phyloP scores from a whole-genome alignment of 352 stramenopile genomes.

The Saprolegnia parasitica region DNA sequence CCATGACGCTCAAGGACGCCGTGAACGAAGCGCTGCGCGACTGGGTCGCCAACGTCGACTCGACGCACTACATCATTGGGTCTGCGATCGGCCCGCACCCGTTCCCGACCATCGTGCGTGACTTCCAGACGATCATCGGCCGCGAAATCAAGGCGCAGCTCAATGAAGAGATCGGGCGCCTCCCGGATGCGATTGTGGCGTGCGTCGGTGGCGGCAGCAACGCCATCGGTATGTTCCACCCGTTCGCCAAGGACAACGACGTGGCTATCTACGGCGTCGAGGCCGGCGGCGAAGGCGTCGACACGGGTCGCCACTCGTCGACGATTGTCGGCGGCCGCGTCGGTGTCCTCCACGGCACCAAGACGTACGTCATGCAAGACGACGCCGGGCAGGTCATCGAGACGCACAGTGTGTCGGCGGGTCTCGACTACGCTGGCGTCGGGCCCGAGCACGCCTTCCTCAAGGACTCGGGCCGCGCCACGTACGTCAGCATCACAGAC shows the following conservation, averaged over 20 bases:
- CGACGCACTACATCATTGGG: conserved; percentile 98
- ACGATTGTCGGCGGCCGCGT: conserved; percentile 91
- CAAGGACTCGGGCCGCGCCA: conserved; percentile 93
- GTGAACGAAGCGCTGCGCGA: conserved; percentile 98
- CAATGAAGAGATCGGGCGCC: conserved; percentile 90
- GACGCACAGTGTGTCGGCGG: conserved; percentile 94
- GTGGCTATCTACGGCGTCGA: conserved; percentile 96
- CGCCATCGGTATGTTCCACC: conserved; percentile 98
- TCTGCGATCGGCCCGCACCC: conserved; percentile 96
- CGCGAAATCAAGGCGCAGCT: conserved; percentile 90
- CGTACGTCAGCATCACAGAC: conserved; percentile 96
- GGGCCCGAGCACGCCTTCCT: conserved; percentile 96
- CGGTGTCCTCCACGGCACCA: conserved; percentile 96
- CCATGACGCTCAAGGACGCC: conserved; percentile 97
- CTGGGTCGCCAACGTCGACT: conserved; percentile 98
- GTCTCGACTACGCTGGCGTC: conserved; percentile 97
- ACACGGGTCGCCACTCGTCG: conserved; percentile 89
- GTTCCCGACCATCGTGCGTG: conserved; percentile 97
- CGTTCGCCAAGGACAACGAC: conserved; percentile 91
- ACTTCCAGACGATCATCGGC: conserved; percentile 97
- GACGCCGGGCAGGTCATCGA: conserved; percentile 92
- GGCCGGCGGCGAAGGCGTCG: conserved; percentile 91
- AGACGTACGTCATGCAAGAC: conserved; percentile 98
- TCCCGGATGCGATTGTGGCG: conserved; percentile 95
- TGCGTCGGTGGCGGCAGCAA: conserved; percentile 98